Evolutionary conservation across 2,329 filamentous ascomycete species (phyloP), one percentile per base, ranked within the genome.

Genomic region (Paraphaeosphaeria sporulosa): DNA sequence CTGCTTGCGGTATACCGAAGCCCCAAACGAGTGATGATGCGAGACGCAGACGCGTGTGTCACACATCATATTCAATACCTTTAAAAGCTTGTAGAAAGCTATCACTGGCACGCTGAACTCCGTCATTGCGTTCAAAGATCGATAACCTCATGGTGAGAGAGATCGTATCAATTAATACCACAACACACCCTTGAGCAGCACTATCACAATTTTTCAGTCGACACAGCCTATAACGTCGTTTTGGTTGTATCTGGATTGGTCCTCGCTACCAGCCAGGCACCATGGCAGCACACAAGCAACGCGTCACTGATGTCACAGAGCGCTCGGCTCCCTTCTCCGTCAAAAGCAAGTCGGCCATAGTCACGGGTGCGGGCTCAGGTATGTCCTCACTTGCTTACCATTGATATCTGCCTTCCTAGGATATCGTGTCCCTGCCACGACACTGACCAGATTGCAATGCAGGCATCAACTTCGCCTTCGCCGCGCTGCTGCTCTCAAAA

Each of bases 381-480:
- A 64, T 36, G 55, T n/a, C 19, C 36, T 2, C 3, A 6, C 25
- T n/a, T n/a, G n/a, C n/a, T n/a, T n/a, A n/a, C n/a, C n/a, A n/a
- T n/a, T n/a, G n/a, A n/a, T n/a, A n/a, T n/a, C n/a, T n/a, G n/a
- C n/a, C n/a, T n/a, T n/a, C n/a, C n/a, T n/a, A n/a, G n/a, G n/a
- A n/a, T n/a, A n/a, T n/a, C n/a, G n/a, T n/a, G n/a, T n/a, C 8
- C 30, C 30, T 6, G 2, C 7, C 10, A 12, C 30, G 30, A 32
- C 6, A 32, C 30, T 32, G 10, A 32, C 30, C 27, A 30, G 8
- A 6, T 6, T 27, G 4, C 30, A 32, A 8, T 32, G 9, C 61
- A 83, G 82, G 82, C 17, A 84, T 84, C 64, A 82, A 81, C 65
- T 76, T 78, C 63, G 76, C 66, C 64, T 84, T 84, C 64, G 78